A percentile compares a stretch with the other conserved stretches of the same genome.
Conservation (phyloP, 2,329 filamentous ascomycete species). For the Calonectria pseudoreteaudii region DNA sequence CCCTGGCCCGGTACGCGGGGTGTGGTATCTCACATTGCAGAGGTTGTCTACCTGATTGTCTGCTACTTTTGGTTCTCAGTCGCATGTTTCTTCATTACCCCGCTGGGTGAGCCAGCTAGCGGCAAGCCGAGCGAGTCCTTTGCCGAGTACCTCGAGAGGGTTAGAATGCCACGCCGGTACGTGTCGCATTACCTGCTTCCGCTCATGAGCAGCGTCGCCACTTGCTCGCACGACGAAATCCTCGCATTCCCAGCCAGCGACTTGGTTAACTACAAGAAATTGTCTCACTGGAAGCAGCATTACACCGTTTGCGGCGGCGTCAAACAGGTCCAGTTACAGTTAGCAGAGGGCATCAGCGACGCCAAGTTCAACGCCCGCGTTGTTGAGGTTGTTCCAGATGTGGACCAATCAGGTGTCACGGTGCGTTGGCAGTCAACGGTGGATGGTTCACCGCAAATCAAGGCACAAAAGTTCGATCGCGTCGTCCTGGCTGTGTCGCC, state of each 20-base stretch:
- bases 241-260: slow-evolving; percentile 66
- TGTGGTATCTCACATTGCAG: slow-evolving; percentile 54
- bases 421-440: slow-evolving; percentile 49
- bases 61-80: slow-evolving; percentile 67
- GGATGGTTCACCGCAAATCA: slow-evolving; percentile 18
- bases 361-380: slow-evolving; percentile 56
- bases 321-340: slow-evolving; percentile 58
- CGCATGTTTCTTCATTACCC: slow-evolving; percentile 61
- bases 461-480: slow-evolving; percentile 59
- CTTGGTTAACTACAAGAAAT: slow-evolving; percentile 61
- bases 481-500: slow-evolving; percentile 68
- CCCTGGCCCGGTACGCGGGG: slow-evolving; percentile 52
- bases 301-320: slow-evolving; percentile 64
- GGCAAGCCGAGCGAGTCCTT: slow-evolving; percentile 62
- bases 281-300: slow-evolving; percentile 60
- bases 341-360: slow-evolving; percentile 53
- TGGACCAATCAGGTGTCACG: slow-evolving; percentile 36
- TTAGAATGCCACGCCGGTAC: slow-evolving; percentile 61
- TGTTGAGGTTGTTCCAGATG: slow-evolving; percentile 45
- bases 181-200: slow-evolving; percentile 64
- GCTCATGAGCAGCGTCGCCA: slow-evolving; percentile 65
- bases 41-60: slow-evolving; percentile 56
- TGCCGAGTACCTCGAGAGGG: slow-evolving; percentile 61
- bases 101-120: slow-evolving; percentile 34
- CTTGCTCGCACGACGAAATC: slow-evolving; percentile 63